These are phyloP conservation scores for Boletales sp. DNA, from an alignment of 768 basidiomycete species.

Conservation along the genomic window DNA sequence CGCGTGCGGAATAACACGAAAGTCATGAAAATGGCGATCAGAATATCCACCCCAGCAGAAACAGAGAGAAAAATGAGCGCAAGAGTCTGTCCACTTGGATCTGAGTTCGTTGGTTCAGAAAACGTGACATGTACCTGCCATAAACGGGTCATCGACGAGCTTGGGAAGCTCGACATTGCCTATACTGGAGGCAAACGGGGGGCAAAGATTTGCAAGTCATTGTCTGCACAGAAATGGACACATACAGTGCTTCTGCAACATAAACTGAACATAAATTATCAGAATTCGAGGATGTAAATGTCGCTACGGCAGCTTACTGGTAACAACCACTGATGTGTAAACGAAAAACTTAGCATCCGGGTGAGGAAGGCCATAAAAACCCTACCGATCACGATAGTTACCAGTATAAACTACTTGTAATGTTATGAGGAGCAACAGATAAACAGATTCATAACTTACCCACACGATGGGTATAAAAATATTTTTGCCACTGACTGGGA, in stretches of 20 bases:
- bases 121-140: not conserved
- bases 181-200: not conserved
- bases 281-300: not conserved
- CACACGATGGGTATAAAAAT: not conserved
- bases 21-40: not conserved
- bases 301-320: not conserved
- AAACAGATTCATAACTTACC: not conserved
- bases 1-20: not conserved
- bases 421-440: not conserved
- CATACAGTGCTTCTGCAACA: not conserved
- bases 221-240: not conserved
- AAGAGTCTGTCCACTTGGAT: not conserved
- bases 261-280: not conserved
- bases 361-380: too few relatives aligned
- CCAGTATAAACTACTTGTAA: not conserved
- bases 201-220: not conserved
- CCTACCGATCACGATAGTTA: too few relatives aligned
- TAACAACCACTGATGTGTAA: not conserved
- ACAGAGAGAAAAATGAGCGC: not conserved
- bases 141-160: not conserved
- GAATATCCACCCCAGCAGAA: not conserved
- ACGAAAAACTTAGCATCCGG: not conserved
- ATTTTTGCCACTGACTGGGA: not conserved
- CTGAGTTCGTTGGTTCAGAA: not conserved
- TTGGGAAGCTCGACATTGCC: not conserved